Conservation (phyloP, 2,329 filamentous ascomycete genomes). For the Nigrospora osmanthi region DNA sequence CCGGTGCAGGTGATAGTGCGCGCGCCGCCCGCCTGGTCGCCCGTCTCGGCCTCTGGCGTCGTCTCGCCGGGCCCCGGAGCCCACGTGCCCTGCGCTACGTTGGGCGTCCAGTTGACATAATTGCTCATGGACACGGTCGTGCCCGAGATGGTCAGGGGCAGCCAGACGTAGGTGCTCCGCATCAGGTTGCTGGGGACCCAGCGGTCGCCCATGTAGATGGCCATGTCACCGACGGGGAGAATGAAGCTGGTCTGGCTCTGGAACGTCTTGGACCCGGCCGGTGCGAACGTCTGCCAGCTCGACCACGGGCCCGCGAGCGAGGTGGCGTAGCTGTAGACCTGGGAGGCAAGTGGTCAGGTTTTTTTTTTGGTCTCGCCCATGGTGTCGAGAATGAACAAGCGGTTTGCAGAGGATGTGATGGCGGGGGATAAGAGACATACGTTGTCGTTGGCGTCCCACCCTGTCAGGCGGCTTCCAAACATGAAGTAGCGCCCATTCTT, state of each 20-base stretch:
- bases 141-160: conserved; percentile 47
- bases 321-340: conserved; percentile 48
- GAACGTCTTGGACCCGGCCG: conserved; percentile 48
- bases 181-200: conserved; percentile 55
- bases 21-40: conserved; percentile 35
- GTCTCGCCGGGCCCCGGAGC: conserved; percentile 34
- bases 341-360: neutral
- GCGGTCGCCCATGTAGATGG: conserved; percentile 60
- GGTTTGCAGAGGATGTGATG: neutral
- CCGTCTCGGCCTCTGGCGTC: conserved; percentile 43
- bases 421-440: conserved; percentile 17
- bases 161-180: conserved; percentile 56
- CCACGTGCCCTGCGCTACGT: conserved; percentile 35
- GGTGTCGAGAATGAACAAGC: neutral
- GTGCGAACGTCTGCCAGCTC: conserved; percentile 50
- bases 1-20: conserved; percentile 34
- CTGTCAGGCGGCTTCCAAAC: conserved; percentile 51
- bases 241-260: conserved; percentile 54
- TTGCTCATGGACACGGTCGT: conserved; percentile 42
- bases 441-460: conserved; percentile 58
- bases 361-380: neutral
- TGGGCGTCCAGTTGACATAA: conserved; percentile 45
- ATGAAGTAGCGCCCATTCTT: conserved; percentile 54
- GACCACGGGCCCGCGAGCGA: conserved; percentile 54
- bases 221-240: conserved; percentile 30